Conservation (phyloP, 1,284 basidiomycete genomes). For the Chondrostereum purpureum region DNA sequence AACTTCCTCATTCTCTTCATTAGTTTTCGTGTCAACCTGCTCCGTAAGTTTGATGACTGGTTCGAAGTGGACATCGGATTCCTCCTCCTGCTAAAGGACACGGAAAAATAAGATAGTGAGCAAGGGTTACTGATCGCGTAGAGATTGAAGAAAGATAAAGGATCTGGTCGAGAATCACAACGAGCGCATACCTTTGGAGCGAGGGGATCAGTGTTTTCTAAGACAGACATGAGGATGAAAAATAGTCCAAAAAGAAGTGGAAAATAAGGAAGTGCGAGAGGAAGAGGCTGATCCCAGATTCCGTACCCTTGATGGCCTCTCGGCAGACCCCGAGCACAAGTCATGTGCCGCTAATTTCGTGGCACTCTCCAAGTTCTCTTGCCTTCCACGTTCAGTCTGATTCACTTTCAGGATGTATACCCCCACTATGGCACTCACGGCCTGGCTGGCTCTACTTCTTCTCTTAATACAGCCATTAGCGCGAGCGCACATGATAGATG, state of each 20-base stretch:
- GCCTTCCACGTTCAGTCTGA: not conserved
- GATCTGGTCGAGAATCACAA: slow-evolving; percentile 6
- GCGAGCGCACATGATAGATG: slow-evolving; percentile 63
- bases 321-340: slow-evolving; percentile 16
- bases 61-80: slow-evolving; percentile 89
- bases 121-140: slow-evolving; percentile 3
- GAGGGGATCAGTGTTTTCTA: slow-evolving; percentile 58
- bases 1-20: slow-evolving; percentile 91
- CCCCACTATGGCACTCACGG: not conserved
- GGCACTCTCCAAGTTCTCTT: not conserved
- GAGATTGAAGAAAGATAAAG: slow-evolving; percentile 5
- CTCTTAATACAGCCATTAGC: slow-evolving; percentile 36
- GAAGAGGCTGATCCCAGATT: slow-evolving; percentile 13
- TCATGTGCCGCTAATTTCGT: not conserved
- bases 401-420: not conserved
- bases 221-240: slow-evolving; percentile 34
- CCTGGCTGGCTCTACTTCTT: slow-evolving; percentile 1
- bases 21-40: slow-evolving; percentile 91
- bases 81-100: slow-evolving; percentile 63
- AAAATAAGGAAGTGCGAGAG: slow-evolving; percentile 26
- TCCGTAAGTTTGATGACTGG: slow-evolving; percentile 97
- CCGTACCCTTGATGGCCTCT: slow-evolving; percentile 1
- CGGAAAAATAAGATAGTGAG: slow-evolving; percentile 10
- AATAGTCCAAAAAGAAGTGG: slow-evolving; percentile 22
- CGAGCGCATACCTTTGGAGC: slow-evolving; percentile 55